Conservation (phyloP, 2,329 filamentous ascomycete genomes). For the Lojkania enalia region DNA sequence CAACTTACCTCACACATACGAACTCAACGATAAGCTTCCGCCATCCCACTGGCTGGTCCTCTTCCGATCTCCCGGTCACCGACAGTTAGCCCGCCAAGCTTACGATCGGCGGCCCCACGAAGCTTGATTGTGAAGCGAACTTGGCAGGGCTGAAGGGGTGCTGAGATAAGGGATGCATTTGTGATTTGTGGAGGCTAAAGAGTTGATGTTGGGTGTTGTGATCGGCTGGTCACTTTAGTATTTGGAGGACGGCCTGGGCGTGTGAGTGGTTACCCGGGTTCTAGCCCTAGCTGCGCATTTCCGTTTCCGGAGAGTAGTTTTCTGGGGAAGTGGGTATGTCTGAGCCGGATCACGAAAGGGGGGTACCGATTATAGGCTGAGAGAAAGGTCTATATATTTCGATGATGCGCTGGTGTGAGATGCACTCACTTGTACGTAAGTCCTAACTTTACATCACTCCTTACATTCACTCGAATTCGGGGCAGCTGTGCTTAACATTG, state of each 20-base stretch:
- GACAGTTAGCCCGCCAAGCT: constrained; percentile 3
- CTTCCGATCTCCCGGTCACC: not conserved
- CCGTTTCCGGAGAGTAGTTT: not conserved
- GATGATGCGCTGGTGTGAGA: not conserved
- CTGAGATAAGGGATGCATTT: constrained; percentile 3
- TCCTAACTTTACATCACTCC: not conserved
- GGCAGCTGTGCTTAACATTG: too few relatives aligned
- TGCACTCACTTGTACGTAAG: not conserved
- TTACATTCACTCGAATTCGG: too few relatives aligned
- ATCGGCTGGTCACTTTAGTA: not conserved
- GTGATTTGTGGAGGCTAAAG: not conserved
- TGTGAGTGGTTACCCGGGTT: too few relatives aligned
- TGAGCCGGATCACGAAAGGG: not conserved
- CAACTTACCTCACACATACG: not conserved
- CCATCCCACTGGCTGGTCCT: constrained; percentile 1
- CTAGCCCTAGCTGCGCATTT: too few relatives aligned
- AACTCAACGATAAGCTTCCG: constrained; percentile 4
- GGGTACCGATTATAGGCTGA: not conserved
- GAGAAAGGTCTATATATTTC: not conserved
- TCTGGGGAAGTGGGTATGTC: not conserved
- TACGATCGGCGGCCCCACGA: constrained; percentile 5
- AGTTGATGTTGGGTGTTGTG: not conserved
- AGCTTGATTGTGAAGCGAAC: constrained; percentile 9
- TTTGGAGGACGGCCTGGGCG: not conserved
- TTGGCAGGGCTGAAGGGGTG: constrained; percentile 10